phyloP scores from a whole-genome alignment of 2,329 filamentous ascomycete species.

The Monosporascus sp. region DNA sequence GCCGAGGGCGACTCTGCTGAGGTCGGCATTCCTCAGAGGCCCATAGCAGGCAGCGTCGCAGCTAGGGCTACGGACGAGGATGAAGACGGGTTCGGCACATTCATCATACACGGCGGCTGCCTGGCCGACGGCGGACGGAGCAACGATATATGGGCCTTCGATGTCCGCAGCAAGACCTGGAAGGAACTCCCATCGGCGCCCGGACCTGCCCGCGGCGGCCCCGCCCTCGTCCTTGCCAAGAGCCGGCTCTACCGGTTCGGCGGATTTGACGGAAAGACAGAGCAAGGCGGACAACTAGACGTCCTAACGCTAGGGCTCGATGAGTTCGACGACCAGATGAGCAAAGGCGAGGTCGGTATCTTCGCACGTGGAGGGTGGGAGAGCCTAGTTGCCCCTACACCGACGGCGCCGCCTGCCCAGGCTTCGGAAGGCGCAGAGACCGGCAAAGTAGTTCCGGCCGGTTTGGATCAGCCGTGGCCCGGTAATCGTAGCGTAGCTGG shows the following conservation, averaged over 20 bases:
- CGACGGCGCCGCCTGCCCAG: constrained; percentile 20
- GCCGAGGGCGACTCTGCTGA: constrained; percentile 48
- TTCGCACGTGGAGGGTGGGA: constrained; percentile 50
- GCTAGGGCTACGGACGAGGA: constrained; percentile 55
- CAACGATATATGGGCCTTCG: constrained; percentile 74
- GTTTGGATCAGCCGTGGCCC: constrained; percentile 35
- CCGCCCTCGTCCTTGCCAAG: constrained; percentile 59
- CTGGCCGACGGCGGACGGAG: constrained; percentile 55
- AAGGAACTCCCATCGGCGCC: constrained; percentile 62
- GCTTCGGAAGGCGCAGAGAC: constrained; percentile 12
- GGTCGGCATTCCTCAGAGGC: constrained; percentile 54
- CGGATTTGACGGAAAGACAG: constrained; percentile 66
- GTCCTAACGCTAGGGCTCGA: constrained; percentile 55
- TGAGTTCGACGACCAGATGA: constrained; percentile 45
- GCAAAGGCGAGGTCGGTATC: constrained; percentile 45
- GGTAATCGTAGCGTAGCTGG: constrained; percentile 48
- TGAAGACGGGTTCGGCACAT: constrained; percentile 57
- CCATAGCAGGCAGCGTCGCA: constrained; percentile 52
- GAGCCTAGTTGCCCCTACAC: constrained; percentile 38
- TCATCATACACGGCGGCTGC: constrained; percentile 75
- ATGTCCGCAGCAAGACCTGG: constrained; percentile 61
- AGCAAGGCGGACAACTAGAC: constrained; percentile 69
- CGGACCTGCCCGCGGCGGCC: constrained; percentile 59
- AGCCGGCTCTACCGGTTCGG: constrained; percentile 72
- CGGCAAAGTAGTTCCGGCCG: constrained; percentile 20